Base-by-base conservation (phyloP, 129 eudicot genomes). In the Ambrosia artemisiifolia region DNA sequence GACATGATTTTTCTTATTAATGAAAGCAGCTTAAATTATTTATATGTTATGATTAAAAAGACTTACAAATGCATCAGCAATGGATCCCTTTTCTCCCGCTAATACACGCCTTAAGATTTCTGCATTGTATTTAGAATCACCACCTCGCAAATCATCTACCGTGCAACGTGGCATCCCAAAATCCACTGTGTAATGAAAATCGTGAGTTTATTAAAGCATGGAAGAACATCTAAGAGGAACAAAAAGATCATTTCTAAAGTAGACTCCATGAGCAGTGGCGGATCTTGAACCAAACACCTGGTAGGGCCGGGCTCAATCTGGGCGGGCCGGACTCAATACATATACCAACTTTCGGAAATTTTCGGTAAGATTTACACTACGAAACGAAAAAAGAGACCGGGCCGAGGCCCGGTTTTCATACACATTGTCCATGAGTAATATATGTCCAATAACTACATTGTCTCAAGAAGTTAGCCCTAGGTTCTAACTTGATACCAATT, bases 111-210 rank as follows among this genome's bases (percentile, higher is more conserved):
- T 88, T 50, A 92, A 18, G 0, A 84, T 63, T 68, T 86, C 91
- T 10, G 97, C 97, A 53, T 92, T 92, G 71, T 88, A 86, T 56
- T 83, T 84, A 24, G 96, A 83, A 65, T 77, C 94, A 55, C 97
- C 97, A 66, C 97, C 97, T 63, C 88, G 84, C 83, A 92, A 79
- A 67, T 80, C 85, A n/a, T 84, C 92, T 38, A 92, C 50, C 0
- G 89, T 92, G 80, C 97, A 92, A 20, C 97, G 93, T 75, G 91
- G 96, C 77, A 91, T 91, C 55, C 97, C 96, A 46, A 86, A 91
- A 34, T 91, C 93, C 93, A 84, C 93, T 91, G 62, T 46, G 18
- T 55, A 78, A 57, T 6, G 44, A 17, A 60, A 49, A 46, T 20
- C 56, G 17, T 6, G 14, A 33, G 33, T 47, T 34, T 18, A 16